Conservation (phyloP, 768 basidiomycete genomes). For the Suillus decipiens region DNA sequence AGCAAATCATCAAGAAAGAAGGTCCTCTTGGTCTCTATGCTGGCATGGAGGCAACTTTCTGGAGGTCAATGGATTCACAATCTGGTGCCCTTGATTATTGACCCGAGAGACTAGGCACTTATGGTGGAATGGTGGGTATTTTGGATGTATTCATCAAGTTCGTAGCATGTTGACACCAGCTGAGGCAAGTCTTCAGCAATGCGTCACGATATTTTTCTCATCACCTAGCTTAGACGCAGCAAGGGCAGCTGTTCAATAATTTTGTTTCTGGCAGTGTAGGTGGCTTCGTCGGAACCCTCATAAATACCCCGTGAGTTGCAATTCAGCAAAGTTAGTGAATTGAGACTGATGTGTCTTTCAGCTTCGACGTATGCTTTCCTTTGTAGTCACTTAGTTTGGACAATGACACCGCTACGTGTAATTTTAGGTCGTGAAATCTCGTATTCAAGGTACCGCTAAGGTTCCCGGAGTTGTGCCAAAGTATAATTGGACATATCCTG, state of each 20-base stretch:
- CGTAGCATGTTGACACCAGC: slow-evolving; percentile 80
- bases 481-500: slow-evolving; percentile 96
- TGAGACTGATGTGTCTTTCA: slow-evolving; percentile 20
- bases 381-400: background rate
- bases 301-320: slow-evolving; percentile 85
- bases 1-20: slow-evolving; percentile 72
- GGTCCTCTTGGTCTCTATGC: slow-evolving; percentile 86
- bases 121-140: slow-evolving; percentile 96
- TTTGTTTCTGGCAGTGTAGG: slow-evolving; percentile 90
- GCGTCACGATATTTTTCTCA: background rate
- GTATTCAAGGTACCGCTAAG: slow-evolving; percentile 78
- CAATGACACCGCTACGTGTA: background rate
- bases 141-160: slow-evolving; percentile 89
- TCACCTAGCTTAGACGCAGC: slow-evolving; percentile 48
- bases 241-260: slow-evolving; percentile 83
- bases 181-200: slow-evolving; percentile 52
- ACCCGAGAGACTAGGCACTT: slow-evolving; percentile 54
- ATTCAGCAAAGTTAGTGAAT: slow-evolving; percentile 7
- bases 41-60: slow-evolving; percentile 98
- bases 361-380: slow-evolving; percentile 46
- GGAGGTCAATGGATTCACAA: slow-evolving; percentile 62
- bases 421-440: slow-evolving; percentile 88
- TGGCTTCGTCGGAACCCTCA: slow-evolving; percentile 82
- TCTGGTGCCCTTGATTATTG: background rate
- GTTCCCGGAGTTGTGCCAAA: slow-evolving; percentile 75